A percentile compares a stretch with the other conserved stretches of the same genome.
Evolutionary conservation across 2,329 filamentous ascomycete species (phyloP).

Genomic region (Ceratocystis harringtonii): DNA sequence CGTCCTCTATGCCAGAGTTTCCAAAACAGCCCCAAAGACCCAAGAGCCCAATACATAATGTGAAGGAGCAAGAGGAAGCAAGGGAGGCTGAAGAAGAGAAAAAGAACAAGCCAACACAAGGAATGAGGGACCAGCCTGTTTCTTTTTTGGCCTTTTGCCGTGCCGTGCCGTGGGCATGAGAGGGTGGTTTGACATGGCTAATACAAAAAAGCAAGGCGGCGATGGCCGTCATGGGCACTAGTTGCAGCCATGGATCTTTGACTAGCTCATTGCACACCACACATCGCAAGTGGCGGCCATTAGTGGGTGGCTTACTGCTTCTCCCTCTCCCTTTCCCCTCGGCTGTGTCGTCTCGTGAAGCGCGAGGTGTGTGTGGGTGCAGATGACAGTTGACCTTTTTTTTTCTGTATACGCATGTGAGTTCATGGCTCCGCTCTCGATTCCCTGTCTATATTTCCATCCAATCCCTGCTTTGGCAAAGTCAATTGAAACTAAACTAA

Average conservation of each 20-base stretch:
- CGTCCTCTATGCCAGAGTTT: background rate
- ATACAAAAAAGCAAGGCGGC: background rate
- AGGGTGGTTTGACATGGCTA: background rate
- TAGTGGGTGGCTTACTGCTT: background rate
- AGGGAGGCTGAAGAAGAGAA: slow-evolving; percentile 2
- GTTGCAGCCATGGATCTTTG: background rate
- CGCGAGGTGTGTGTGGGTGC: background rate
- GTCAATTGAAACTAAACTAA: background rate
- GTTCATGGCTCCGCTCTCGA: background rate
- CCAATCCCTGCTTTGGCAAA: background rate
- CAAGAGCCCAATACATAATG: background rate
- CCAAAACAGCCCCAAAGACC: background rate
- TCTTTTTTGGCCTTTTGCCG: background rate
- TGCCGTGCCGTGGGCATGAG: background rate
- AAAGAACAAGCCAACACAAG: background rate
- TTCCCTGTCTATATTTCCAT: slow-evolving; percentile 4
- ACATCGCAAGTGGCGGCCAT: background rate
- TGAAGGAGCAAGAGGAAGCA: background rate
- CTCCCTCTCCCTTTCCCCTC: background rate
- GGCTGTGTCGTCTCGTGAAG: background rate
- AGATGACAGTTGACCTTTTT: background rate
- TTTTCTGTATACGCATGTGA: background rate
- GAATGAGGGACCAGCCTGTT: background rate
- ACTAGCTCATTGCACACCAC: background rate
- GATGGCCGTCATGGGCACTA: background rate